phyloP scores from a whole-genome alignment of 2,329 filamentous ascomycete species.

The Alternaria panax region DNA sequence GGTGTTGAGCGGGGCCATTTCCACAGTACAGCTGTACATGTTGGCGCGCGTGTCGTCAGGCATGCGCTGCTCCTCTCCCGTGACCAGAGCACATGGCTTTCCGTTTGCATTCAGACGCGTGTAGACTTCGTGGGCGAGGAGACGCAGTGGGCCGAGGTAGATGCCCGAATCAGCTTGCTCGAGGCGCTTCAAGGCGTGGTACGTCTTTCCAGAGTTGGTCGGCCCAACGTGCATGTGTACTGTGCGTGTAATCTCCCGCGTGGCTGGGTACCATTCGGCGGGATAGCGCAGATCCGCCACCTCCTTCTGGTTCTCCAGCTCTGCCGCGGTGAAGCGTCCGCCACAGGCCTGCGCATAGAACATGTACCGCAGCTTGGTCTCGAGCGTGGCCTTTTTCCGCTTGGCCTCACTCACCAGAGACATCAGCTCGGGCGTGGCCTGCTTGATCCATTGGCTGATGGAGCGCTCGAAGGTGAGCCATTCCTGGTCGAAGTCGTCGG shows the following conservation, averaged over 20 bases:
- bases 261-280: constrained; percentile 89
- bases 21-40: constrained; percentile 89
- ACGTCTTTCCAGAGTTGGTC: constrained; percentile 98
- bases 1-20: constrained; percentile 75
- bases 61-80: constrained; percentile 85
- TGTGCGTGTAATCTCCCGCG: constrained; percentile 78
- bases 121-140: constrained; percentile 95
- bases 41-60: constrained; percentile 58
- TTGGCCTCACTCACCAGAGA: constrained; percentile 20
- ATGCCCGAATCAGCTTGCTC: constrained; percentile 79
- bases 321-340: constrained; percentile 46
- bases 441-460: constrained; percentile 33
- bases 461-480: constrained; percentile 37
- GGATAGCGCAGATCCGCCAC: constrained; percentile 88
- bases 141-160: constrained; percentile 86
- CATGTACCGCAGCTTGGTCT: constrained; percentile 69
- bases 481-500: constrained; percentile 31
- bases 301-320: constrained; percentile 48
- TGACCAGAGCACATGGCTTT: constrained; percentile 78
- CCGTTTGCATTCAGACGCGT: constrained; percentile 82
- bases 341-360: constrained; percentile 62
- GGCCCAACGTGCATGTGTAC: constrained; percentile 94
- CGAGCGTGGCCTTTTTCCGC: constrained; percentile 23
- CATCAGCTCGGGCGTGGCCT: constrained; percentile 24
- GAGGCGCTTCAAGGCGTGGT: constrained; percentile 85